phyloP scores from a whole-genome alignment of 2,329 filamentous ascomycete species.

The Cladosporium sp. region DNA sequence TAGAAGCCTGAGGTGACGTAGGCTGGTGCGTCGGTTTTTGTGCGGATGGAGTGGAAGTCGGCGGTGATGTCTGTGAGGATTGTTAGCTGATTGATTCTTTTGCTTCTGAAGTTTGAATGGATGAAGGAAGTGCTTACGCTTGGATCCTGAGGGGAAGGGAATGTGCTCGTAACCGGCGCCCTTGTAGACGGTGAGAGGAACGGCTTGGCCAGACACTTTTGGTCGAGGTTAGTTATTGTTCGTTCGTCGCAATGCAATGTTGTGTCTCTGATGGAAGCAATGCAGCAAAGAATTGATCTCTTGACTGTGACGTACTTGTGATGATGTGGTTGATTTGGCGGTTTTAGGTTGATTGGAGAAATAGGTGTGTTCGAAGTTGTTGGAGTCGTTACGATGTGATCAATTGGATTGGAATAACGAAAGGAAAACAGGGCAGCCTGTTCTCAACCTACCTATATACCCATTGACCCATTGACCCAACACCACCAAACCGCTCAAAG shows the following conservation, averaged over 20 bases:
- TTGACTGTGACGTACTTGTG: conserved; percentile 1
- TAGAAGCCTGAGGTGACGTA: conserved; percentile 21
- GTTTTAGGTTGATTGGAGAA: background rate
- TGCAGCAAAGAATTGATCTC: background rate
- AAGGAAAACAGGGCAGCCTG: too few relatives aligned
- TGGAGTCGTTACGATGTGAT: background rate
- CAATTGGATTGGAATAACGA: too few relatives aligned
- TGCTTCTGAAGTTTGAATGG: too few relatives aligned
- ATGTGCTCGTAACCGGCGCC: conserved; percentile 19
- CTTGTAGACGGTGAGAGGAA: conserved; percentile 22
- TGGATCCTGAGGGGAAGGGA: conserved; percentile 14
- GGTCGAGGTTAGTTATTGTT: background rate
- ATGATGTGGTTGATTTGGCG: too few relatives aligned
- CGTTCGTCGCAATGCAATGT: background rate
- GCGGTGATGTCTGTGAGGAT: conserved; percentile 9
- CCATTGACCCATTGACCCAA: too few relatives aligned
- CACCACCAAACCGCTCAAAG: too few relatives aligned
- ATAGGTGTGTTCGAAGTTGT: background rate
- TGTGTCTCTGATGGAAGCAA: background rate
- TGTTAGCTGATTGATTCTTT: too few relatives aligned
- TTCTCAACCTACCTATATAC: background rate
- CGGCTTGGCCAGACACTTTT: conserved; percentile 1
- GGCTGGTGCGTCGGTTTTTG: conserved; percentile 14
- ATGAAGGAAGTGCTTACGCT: background rate
- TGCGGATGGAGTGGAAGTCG: conserved; percentile 22